A percentile compares a stretch with the other conserved stretches of the same genome.
These are phyloP conservation scores for Fusarium tanahbumbuense DNA, from an alignment of 2,329 filamentous ascomycete species.

Conservation along the genomic window DNA sequence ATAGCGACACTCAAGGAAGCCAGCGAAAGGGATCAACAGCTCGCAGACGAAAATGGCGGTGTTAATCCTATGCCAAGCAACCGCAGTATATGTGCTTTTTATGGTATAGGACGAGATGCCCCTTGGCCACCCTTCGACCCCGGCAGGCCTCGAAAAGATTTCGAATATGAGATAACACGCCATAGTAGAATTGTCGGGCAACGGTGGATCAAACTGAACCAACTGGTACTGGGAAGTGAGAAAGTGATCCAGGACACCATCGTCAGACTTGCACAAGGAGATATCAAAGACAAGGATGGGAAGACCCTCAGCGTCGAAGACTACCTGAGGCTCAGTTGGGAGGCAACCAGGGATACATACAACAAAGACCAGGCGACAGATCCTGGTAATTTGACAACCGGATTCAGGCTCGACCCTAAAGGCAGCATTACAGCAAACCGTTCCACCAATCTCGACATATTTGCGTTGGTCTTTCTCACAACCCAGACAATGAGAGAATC, in stretches of 20 bases:
- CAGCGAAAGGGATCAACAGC: background rate
- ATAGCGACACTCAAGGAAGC: background rate
- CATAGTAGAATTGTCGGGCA: background rate
- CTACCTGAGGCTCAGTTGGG: slow-evolving; percentile 21
- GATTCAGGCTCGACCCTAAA: slow-evolving; percentile 26
- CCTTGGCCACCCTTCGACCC: slow-evolving; percentile 36
- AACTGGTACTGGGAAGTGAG: slow-evolving; percentile 23
- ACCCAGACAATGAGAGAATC: background rate
- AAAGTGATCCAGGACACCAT: slow-evolving; percentile 23
- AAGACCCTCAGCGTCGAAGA: slow-evolving; percentile 5
- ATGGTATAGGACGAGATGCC: slow-evolving; percentile 11
- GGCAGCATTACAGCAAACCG: slow-evolving; percentile 21
- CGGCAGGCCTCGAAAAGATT: background rate
- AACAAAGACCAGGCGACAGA: slow-evolving; percentile 9
- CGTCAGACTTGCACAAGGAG: slow-evolving; percentile 7
- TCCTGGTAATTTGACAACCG: slow-evolving; percentile 6
- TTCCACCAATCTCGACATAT: slow-evolving; percentile 35
- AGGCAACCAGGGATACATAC: slow-evolving; percentile 14
- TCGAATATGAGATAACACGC: background rate
- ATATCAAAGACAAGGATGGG: background rate
- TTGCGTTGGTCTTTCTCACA: slow-evolving; percentile 37
- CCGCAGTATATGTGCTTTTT: background rate
- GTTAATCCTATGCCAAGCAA: background rate
- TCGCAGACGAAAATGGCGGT: background rate
- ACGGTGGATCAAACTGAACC: slow-evolving; percentile 8